phyloP scores from a whole-genome alignment of 129 eudicot species.

The Tagetes patula region DNA sequence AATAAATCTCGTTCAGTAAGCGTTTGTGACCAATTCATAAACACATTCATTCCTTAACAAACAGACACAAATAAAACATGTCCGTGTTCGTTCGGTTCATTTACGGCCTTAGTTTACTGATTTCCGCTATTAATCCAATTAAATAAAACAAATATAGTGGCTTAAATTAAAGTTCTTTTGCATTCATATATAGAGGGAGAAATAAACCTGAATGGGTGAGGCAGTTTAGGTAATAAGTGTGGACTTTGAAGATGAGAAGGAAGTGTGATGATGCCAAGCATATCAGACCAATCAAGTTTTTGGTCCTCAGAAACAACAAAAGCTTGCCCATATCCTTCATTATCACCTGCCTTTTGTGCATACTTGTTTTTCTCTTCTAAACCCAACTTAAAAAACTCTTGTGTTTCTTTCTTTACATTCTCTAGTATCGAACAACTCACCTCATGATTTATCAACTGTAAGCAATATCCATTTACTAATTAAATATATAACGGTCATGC shows the following conservation, averaged over 20 bases:
- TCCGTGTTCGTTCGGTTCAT: too few relatives aligned
- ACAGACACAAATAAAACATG: too few relatives aligned
- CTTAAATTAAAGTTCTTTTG: too few relatives aligned
- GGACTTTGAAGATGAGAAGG: neutral
- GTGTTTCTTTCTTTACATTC: constrained; percentile 21
- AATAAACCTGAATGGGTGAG: neutral
- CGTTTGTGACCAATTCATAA: too few relatives aligned
- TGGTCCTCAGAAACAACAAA: constrained; percentile 3
- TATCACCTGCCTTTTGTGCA: constrained; percentile 20
- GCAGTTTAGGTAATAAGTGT: neutral
- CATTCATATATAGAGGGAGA: neutral
- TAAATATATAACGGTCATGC: neutral
- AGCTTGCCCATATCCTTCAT: constrained; percentile 5
- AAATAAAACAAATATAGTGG: too few relatives aligned
- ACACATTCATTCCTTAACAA: too few relatives aligned
- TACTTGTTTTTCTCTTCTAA: constrained; percentile 36
- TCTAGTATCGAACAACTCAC: constrained; percentile 24
- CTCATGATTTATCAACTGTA: constrained; percentile 35
- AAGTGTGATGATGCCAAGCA: neutral
- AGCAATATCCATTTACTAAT: neutral
- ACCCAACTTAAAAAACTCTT: constrained; percentile 30
- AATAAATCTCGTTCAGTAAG: too few relatives aligned
- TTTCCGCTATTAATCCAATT: too few relatives aligned
- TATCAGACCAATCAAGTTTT: constrained; percentile 11
- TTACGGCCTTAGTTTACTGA: too few relatives aligned